A percentile compares a stretch with the other conserved stretches of the same genome.
These are phyloP conservation scores for Physcomitrium patens DNA, from an alignment of 225 moss, liverwort and hornwort species.

Conservation along the genomic window DNA sequence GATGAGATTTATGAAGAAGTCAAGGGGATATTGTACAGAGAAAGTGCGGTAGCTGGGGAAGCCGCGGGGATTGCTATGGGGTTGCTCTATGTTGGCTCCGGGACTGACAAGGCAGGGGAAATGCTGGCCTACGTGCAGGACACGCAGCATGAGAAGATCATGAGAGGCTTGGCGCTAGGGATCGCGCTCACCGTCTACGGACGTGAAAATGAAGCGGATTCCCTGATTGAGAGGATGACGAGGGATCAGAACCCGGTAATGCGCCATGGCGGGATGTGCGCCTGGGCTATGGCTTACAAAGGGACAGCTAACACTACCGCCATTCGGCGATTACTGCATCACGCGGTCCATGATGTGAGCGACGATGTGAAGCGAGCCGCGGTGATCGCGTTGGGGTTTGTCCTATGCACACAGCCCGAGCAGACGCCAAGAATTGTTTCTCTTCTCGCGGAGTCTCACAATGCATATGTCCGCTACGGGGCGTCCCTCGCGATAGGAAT, in stretches of 20 bases:
- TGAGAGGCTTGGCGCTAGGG: conserved; percentile 79
- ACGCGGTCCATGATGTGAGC: conserved; percentile 55
- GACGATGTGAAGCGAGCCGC: conserved; percentile 68
- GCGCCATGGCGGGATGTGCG: conserved; percentile 69
- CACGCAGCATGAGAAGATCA: conserved; percentile 90
- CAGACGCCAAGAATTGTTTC: conserved; percentile 66
- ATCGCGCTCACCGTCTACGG: conserved; percentile 89
- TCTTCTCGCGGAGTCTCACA: conserved; percentile 64
- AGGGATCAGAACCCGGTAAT: conserved; percentile 54
- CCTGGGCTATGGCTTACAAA: conserved; percentile 65
- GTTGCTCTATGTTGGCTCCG: conserved; percentile 76
- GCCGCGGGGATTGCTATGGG: conserved; percentile 97
- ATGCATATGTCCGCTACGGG: conserved; percentile 62
- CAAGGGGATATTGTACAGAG: conserved; percentile 74
- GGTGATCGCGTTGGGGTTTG: conserved; percentile 65
- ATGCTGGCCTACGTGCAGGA: conserved; percentile 87
- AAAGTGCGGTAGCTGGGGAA: conserved; percentile 95
- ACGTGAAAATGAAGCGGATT: conserved; percentile 86
- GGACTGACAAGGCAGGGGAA: conserved; percentile 77
- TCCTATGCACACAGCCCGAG: conserved; percentile 65
- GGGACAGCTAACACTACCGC: conserved; percentile 71
- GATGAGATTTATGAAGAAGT: conserved; percentile 93
- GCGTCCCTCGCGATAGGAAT: conserved; percentile 92
- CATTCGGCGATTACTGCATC: conserved; percentile 59
- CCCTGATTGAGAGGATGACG: conserved; percentile 87